Conservation (phyloP, 75 land plant genomes). For the Sequoia sempervirens region DNA sequence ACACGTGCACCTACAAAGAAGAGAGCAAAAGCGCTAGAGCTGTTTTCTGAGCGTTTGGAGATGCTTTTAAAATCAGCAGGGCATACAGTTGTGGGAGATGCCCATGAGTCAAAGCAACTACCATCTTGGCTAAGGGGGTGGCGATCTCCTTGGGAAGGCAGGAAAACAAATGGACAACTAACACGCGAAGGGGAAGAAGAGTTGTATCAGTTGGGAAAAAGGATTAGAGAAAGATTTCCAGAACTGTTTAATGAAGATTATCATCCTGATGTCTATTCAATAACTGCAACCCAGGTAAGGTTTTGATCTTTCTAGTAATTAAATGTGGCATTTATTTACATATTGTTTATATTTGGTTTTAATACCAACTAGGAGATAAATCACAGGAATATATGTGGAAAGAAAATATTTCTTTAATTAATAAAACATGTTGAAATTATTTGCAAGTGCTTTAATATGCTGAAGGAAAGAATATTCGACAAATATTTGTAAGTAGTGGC, state of each 20-base stretch:
- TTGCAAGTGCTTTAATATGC: neutral
- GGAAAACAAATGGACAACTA: constrained; percentile 68
- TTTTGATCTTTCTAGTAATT: neutral
- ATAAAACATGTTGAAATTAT: neutral
- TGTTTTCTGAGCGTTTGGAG: constrained; percentile 37
- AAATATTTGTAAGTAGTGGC: neutral
- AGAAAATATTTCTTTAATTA: neutral
- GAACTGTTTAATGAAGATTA: constrained; percentile 69
- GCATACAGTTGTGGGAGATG: constrained; percentile 5
- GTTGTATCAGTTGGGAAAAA: constrained; percentile 68
- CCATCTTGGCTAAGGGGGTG: constrained; percentile 71
- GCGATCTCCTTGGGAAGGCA: constrained; percentile 86
- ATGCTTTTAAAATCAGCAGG: constrained; percentile 29
- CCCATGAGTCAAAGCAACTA: constrained; percentile 16
- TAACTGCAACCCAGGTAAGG: constrained; percentile 84
- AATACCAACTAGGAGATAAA: neutral
- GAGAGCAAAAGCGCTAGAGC: constrained; percentile 61
- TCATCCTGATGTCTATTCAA: constrained; percentile 73
- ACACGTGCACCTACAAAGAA: constrained; percentile 90
- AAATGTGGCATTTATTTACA: neutral
- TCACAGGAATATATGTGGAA: neutral
- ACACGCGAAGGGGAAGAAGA: constrained; percentile 74
- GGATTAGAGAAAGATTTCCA: constrained; percentile 54
- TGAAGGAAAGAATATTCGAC: neutral
- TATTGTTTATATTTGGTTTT: neutral